These are phyloP conservation scores for Gossypium australe DNA, from an alignment of 345 rosid species.

Conservation along the genomic window DNA sequence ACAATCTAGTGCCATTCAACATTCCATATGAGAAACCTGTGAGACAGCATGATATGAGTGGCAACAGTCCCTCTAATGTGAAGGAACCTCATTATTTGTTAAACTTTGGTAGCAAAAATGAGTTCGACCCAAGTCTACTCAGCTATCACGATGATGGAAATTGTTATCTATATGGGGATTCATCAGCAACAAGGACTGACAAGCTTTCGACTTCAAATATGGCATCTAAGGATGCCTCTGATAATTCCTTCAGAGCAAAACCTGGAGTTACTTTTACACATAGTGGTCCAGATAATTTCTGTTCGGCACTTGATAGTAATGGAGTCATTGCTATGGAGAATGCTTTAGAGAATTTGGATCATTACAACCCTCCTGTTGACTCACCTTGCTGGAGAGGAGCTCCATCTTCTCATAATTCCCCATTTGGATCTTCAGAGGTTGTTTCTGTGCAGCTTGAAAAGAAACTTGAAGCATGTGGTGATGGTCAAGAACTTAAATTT, in stretches of 20 bases:
- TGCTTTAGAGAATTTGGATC: conserved; percentile 37
- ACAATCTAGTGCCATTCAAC: conserved; percentile 26
- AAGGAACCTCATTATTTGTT: conserved; percentile 29
- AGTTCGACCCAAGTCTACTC: conserved; percentile 31
- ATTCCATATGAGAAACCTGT: conserved; percentile 21
- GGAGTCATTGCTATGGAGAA: conserved; percentile 30
- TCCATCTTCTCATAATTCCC: conserved; percentile 28
- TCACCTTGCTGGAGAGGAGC: conserved; percentile 62
- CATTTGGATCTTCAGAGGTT: conserved; percentile 26
- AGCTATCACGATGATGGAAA: conserved; percentile 30
- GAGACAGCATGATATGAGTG: conserved; percentile 16
- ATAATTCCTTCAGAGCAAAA: conserved; percentile 14
- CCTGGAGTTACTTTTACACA: conserved; percentile 27
- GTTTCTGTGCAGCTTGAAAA: conserved; percentile 23
- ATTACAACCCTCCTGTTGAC: conserved; percentile 37
- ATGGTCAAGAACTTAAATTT: conserved; percentile 29
- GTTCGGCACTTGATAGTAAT: conserved; percentile 29
- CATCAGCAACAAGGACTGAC: conserved; percentile 17
- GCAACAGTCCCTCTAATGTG: conserved; percentile 15
- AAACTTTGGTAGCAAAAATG: conserved; percentile 24
- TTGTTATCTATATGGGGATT: conserved; percentile 20
- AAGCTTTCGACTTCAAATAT: conserved; percentile 20
- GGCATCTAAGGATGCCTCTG: conserved; percentile 25
- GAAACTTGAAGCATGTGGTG: conserved; percentile 31
- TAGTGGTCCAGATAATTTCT: conserved; percentile 29